These are phyloP conservation scores for Fusarium austroafricanum DNA, from an alignment of 2,329 filamentous ascomycete genomes.

Conservation along the genomic window DNA sequence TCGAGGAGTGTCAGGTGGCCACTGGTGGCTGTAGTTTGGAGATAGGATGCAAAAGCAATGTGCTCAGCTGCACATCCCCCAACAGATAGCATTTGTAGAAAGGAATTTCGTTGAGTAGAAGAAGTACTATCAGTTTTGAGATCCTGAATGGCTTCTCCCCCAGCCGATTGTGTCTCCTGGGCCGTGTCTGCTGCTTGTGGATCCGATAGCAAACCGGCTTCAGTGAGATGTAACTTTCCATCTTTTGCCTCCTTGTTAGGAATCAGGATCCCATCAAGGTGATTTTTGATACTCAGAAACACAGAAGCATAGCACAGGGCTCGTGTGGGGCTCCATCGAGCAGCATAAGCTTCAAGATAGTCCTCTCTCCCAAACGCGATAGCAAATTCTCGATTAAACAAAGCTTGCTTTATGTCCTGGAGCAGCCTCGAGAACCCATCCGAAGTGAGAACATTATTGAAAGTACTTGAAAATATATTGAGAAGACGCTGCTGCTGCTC, in stretches of 20 bases:
- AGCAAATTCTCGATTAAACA: conserved; percentile 87
- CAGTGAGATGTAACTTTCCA: conserved; percentile 6
- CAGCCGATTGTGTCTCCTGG: background rate
- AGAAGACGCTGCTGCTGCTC: conserved; percentile 74
- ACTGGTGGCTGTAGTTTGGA: conserved; percentile 46
- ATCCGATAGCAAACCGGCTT: background rate
- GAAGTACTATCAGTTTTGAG: conserved; percentile 13
- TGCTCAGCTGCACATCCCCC: conserved; percentile 73
- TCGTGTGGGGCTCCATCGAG: conserved; percentile 89
- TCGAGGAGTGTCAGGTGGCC: conserved; percentile 76
- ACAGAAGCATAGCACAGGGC: conserved; percentile 81
- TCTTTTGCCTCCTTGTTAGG: background rate
- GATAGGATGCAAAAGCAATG: conserved; percentile 61
- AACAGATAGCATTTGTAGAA: conserved; percentile 59
- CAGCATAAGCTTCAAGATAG: conserved; percentile 83
- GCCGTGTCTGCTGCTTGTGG: background rate
- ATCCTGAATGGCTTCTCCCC: conserved; percentile 7
- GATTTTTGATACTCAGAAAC: conserved; percentile 54
- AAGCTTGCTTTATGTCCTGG: conserved; percentile 85
- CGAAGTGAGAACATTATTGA: conserved; percentile 63
- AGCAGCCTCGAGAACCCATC: conserved; percentile 66
- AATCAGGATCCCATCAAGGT: conserved; percentile 49
- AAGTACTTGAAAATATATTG: conserved; percentile 76
- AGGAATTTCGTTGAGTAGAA: background rate
- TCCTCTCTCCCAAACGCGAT: conserved; percentile 79